phyloP scores from a whole-genome alignment of 2,329 filamentous ascomycete genomes.

The Drechslera avenae region DNA sequence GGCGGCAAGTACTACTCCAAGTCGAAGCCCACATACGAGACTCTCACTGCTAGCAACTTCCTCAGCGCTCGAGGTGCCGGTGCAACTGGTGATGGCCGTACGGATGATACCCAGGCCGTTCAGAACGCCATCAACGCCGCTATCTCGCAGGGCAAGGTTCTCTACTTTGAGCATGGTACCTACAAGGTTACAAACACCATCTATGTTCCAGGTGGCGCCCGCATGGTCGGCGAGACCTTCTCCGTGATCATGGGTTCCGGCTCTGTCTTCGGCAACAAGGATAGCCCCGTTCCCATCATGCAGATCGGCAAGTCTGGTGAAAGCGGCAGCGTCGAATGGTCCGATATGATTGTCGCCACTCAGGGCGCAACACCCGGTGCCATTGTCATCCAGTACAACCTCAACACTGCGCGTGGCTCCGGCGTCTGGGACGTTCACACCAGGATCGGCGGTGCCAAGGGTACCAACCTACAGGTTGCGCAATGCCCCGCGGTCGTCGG shows the following conservation, averaged over 20 bases:
- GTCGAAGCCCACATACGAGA: slow-evolving; percentile 57
- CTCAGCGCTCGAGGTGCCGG: slow-evolving; percentile 54
- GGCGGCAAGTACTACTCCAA: slow-evolving; percentile 57
- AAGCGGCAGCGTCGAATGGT: slow-evolving; percentile 71
- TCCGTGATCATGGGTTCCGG: slow-evolving; percentile 83
- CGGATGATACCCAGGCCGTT: slow-evolving; percentile 80
- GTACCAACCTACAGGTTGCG: slow-evolving; percentile 77
- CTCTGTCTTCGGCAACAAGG: slow-evolving; percentile 53
- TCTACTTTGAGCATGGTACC: slow-evolving; percentile 65
- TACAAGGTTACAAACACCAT: slow-evolving; percentile 64
- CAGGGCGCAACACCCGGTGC: slow-evolving; percentile 72
- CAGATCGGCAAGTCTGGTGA: slow-evolving; percentile 70
- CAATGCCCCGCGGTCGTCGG: slow-evolving; percentile 72
- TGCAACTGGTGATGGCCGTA: slow-evolving; percentile 79
- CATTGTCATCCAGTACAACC: slow-evolving; percentile 74
- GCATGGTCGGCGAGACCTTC: slow-evolving; percentile 85
- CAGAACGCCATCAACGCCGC: slow-evolving; percentile 74
- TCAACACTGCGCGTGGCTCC: slow-evolving; percentile 55
- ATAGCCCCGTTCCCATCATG: slow-evolving; percentile 67
- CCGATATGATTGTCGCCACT: slow-evolving; percentile 74
- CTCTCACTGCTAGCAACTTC: slow-evolving; percentile 66
- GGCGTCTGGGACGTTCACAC: slow-evolving; percentile 90
- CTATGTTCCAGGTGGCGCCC: slow-evolving; percentile 69
- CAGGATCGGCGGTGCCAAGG: slow-evolving; percentile 79
- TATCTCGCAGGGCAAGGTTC: slow-evolving; percentile 58